A percentile compares a stretch with the other conserved stretches of the same genome.
Conservation (phyloP, 129 eudicot genomes). For the Arctium lappa region DNA sequence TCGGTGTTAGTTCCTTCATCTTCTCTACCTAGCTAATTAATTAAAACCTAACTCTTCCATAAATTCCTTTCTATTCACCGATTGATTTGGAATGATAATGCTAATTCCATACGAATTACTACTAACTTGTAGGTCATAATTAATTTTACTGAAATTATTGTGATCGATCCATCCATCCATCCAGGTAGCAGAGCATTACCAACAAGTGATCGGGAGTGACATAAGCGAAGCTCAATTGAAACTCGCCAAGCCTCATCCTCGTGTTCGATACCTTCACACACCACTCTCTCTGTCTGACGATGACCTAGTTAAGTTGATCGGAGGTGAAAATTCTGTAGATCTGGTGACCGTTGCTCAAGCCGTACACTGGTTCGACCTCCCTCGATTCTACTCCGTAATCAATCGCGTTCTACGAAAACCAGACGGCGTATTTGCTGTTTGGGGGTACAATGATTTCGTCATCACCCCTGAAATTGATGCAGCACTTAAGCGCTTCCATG, state of each 20-base stretch:
- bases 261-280: constrained; percentile 44
- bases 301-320: constrained; percentile 33
- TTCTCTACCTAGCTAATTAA: background rate
- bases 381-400: constrained; percentile 38
- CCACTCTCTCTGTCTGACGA: constrained; percentile 36
- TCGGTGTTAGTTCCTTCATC: constrained; percentile 28
- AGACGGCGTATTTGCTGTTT: constrained; percentile 50
- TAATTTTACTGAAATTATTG: background rate
- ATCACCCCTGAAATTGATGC: constrained; percentile 44
- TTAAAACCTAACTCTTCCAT: background rate
- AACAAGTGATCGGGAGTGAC: constrained; percentile 55
- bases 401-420: constrained; percentile 44
- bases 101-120: background rate
- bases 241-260: constrained; percentile 36
- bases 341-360: constrained; percentile 61
- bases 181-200: constrained; percentile 53
- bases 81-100: background rate
- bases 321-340: constrained; percentile 41
- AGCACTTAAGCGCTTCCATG: constrained; percentile 31
- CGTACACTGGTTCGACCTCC: constrained; percentile 71
- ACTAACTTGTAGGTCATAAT: too few relatives aligned
- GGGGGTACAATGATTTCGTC: constrained; percentile 45
- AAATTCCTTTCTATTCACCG: background rate
- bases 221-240: constrained; percentile 44
- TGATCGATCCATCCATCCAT: background rate